phyloP scores from a whole-genome alignment of 2,329 filamentous ascomycete species.

The Nigrospora oryzae region DNA sequence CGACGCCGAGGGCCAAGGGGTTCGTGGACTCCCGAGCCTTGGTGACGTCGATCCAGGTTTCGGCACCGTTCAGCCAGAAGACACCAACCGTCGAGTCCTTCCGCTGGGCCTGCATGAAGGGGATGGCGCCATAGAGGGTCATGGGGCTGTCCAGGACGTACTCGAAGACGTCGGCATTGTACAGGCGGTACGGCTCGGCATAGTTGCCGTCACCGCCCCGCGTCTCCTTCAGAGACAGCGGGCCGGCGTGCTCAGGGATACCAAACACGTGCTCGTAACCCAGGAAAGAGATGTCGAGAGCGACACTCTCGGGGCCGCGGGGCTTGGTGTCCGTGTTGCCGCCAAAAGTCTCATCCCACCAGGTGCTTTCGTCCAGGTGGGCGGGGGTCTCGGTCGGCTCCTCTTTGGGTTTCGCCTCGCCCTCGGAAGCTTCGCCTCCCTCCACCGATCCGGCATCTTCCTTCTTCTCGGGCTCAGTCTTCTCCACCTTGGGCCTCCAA shows the following conservation, averaged over 20 bases:
- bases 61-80: slow-evolving; percentile 94
- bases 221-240: slow-evolving; percentile 82
- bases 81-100: slow-evolving; percentile 90
- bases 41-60: slow-evolving; percentile 94
- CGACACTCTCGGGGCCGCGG: slow-evolving; percentile 87
- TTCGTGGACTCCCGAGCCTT: slow-evolving; percentile 70
- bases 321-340: slow-evolving; percentile 94
- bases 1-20: slow-evolving; percentile 64
- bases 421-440: slow-evolving; percentile 20
- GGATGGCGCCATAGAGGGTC: slow-evolving; percentile 96
- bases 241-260: slow-evolving; percentile 86
- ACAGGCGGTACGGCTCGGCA: slow-evolving; percentile 83
- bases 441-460: slow-evolving; percentile 42
- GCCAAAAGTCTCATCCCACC: slow-evolving; percentile 97
- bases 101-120: slow-evolving; percentile 94
- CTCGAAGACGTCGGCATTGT: slow-evolving; percentile 96
- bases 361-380: slow-evolving; percentile 74
- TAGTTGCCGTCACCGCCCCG: slow-evolving; percentile 81
- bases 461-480: slow-evolving; percentile 38
- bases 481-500: slow-evolving; percentile 81
- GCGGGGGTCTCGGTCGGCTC: slow-evolving; percentile 29
- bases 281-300: slow-evolving; percentile 82
- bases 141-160: slow-evolving; percentile 96
- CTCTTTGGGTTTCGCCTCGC: slow-evolving; percentile 25
- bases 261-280: slow-evolving; percentile 91